Evolutionary conservation across 345 rosid genomes (phyloP).

Genomic region (Melaleuca alternifolia): DNA sequence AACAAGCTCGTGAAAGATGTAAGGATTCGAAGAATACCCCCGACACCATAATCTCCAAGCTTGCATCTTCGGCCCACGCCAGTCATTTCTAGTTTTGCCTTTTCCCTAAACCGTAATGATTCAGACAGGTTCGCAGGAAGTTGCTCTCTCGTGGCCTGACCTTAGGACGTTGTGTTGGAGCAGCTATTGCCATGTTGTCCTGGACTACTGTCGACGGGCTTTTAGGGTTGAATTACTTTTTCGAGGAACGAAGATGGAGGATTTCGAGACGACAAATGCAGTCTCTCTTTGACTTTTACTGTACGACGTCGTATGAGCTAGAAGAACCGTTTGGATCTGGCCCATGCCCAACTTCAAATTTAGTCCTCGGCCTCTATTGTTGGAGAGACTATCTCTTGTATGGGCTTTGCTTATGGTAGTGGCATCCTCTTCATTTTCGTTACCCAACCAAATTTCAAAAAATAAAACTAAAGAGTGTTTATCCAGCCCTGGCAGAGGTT

Average conservation of each 20-base stretch:
- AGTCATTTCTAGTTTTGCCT: not conserved
- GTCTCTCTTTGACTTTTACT: not conserved
- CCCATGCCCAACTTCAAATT: not conserved
- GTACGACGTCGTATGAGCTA: not conserved
- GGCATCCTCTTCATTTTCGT: not conserved
- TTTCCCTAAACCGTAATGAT: not conserved
- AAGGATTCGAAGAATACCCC: not conserved
- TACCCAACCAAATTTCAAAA: not conserved
- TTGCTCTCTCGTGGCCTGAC: not conserved
- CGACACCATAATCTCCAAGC: not conserved
- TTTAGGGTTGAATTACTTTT: fast-evolving
- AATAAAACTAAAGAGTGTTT: not conserved
- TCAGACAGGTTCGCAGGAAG: not conserved
- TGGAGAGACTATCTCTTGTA: not conserved
- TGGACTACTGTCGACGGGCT: not conserved
- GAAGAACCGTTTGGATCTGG: not conserved
- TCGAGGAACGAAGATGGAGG: not conserved
- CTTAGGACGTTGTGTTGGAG: not conserved
- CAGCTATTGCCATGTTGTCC: not conserved
- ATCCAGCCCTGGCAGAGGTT: not conserved
- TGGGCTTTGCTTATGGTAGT: not conserved
- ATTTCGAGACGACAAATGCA: not conserved
- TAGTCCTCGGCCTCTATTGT: not conserved
- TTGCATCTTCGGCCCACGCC: not conserved
- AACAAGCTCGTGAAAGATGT: not conserved